Evolutionary conservation across 768 basidiomycete species (phyloP), one percentile per base, ranked within the genome.

Genomic region (Lactarius evosmus): DNA sequence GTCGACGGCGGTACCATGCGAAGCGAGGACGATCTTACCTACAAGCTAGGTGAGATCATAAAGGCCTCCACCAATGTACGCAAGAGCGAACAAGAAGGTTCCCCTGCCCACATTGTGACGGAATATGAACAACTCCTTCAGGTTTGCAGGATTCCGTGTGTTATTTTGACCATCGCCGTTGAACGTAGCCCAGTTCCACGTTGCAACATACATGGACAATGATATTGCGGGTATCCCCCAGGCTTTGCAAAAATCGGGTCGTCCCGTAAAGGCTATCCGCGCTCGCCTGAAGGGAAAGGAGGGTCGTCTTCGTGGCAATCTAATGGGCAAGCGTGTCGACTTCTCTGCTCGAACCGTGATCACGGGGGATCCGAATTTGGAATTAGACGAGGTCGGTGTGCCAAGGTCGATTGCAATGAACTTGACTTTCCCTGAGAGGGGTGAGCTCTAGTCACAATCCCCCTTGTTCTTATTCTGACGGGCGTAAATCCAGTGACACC

Each of bases 201-300:
- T 98, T 65, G 97, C 97, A 3, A 98, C 97, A 0, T 99, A 98
- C 74, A 99, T 99, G 96, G 97, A 99, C 73, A 99, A 99, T 72
- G 95, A 98, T 72, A 95, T 98, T 62, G 95, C 97, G 36, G 97
- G 97, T 51, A 93, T 98, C 38, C 97, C 97, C 1, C 96, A 98
- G 72, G 95, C 97, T 2, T 78, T 96, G 69, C 97, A 98, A 72
- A 98, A 98, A 76, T 95, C 93, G 46, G 97, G 97, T 33, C 85
- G 97, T 63, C 95, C 97, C 30, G 91, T 99, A 64, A 99, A 99
- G 76, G 95, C 97, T 38, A 98, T 99, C 70, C 93, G 97, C 62
- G 95, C 96, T 6, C 89, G 97, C 50, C 83, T 99, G 60, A 99
- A 99, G 82, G 97, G 97, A 56, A 98, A 99, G 75, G 97, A 99